These are phyloP conservation scores for Inga leiocalycina DNA, from an alignment of 306 rosid species.

Conservation along the genomic window DNA sequence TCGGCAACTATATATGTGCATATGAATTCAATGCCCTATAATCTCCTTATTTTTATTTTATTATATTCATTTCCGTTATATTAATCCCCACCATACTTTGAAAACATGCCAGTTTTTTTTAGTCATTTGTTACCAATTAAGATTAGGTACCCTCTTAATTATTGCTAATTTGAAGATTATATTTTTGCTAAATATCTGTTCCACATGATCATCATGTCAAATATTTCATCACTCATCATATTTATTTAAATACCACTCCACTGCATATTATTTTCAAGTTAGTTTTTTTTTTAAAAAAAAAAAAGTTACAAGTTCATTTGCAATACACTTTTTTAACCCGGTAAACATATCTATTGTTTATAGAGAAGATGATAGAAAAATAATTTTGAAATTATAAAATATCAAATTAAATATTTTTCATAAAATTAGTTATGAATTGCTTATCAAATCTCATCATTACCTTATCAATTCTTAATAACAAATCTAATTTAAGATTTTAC, in stretches of 20 bases:
- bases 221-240: background rate
- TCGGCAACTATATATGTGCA: background rate
- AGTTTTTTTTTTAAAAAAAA: no score
- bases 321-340: no score
- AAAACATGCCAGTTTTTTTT: background rate
- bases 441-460: no score
- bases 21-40: background rate
- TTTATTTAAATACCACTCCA: background rate
- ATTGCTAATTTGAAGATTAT: background rate
- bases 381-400: no score
- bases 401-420: no score
- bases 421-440: no score
- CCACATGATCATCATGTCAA: background rate
- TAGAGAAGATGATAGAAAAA: no score
- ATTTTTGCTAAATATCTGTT: background rate
- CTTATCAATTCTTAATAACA: no score
- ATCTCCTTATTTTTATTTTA: no score
- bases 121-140: no score
- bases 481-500: no score
- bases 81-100: background rate
- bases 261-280: background rate
- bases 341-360: no score
- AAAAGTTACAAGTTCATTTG: background rate
- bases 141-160: background rate
- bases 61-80: background rate